Evolutionary conservation across 78 protist genomes (phyloP).

Genomic region (Pigoraptor vietnamica): DNA sequence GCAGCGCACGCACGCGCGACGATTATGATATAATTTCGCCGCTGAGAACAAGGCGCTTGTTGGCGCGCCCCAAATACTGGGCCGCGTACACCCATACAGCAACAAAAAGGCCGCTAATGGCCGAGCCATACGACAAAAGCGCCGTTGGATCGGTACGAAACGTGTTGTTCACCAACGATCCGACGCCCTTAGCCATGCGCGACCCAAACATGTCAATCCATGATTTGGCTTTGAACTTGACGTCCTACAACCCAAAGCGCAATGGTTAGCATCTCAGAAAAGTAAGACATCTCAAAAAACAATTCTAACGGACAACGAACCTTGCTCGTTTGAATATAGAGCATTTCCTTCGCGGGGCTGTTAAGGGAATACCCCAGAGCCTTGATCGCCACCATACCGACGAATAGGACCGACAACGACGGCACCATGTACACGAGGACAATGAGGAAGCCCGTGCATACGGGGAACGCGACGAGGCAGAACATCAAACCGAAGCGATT

Average conservation of each 20-base stretch:
- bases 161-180: neutral
- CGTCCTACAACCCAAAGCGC: neutral
- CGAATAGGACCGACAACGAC: neutral
- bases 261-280: neutral
- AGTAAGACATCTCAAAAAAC: neutral
- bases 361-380: constrained; percentile 30
- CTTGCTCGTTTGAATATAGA: constrained; percentile 1
- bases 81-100: neutral
- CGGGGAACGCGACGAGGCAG: constrained; percentile 15
- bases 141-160: neutral
- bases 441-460: neutral
- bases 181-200: constrained; percentile 4
- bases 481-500: neutral
- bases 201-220: constrained; percentile 38
- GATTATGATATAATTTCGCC: neutral
- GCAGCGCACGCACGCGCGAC: too few relatives aligned
- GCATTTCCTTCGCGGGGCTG: constrained; percentile 25
- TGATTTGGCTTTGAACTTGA: constrained; percentile 16
- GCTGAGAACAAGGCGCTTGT: neutral
- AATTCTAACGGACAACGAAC: neutral
- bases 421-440: neutral
- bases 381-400: constrained; percentile 20
- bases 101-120: neutral
- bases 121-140: neutral
- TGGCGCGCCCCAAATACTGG: neutral